Percentiles rank a stretch among this genome's conserved stretches.
These are phyloP conservation scores for Leishmania guyanensis DNA, from an alignment of 208 protist species.

Conservation along the genomic window DNA sequence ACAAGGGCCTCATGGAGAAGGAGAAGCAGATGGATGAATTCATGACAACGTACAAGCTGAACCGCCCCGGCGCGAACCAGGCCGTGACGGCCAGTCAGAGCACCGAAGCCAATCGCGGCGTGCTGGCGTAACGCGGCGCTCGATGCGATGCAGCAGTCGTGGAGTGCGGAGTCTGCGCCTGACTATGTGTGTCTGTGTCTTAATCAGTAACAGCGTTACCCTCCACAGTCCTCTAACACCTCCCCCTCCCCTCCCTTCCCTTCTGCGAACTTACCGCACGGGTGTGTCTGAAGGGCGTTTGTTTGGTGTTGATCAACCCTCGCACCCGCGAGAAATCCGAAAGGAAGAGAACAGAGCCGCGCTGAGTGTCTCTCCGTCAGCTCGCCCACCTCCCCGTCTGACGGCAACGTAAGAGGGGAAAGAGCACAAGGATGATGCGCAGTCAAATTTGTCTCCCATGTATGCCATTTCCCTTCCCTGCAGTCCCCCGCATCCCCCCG, in stretches of 20 bases:
- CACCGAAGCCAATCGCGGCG: constrained; percentile 52
- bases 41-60: constrained; percentile 76
- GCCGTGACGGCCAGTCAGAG: constrained; percentile 28
- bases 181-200: not conserved
- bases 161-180: not conserved
- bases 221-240: not conserved
- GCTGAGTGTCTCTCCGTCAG: not conserved
- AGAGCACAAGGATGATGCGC: not conserved
- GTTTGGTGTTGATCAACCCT: not conserved
- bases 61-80: constrained; percentile 48
- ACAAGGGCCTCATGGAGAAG: constrained; percentile 76
- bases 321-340: not conserved
- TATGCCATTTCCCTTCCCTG: not conserved
- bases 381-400: not conserved
- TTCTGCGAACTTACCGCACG: not conserved
- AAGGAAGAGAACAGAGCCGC: not conserved
- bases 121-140: constrained; percentile 53
- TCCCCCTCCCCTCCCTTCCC: not conserved
- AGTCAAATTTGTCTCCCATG: not conserved
- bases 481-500: not conserved
- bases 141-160: not conserved
- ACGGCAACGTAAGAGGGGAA: not conserved
- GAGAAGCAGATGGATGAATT: constrained; percentile 90
- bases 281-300: not conserved
- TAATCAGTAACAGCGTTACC: constrained; percentile 5